phyloP scores from a whole-genome alignment of 495 filamentous ascomycete genomes.

The Talaromyces ruber region DNA sequence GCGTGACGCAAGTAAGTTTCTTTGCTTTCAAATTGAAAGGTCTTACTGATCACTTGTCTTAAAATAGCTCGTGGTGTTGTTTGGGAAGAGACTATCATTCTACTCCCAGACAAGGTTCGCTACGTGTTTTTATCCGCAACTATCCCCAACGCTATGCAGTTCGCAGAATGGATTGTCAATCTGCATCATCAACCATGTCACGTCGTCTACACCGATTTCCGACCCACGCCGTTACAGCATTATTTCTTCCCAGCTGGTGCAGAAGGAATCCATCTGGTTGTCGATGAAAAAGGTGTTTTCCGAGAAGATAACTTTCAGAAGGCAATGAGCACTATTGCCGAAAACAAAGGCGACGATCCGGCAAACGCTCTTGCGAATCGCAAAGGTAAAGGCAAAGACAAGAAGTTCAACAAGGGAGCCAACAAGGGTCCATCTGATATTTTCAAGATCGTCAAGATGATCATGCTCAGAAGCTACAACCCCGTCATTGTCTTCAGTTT shows the following conservation, averaged over 20 bases:
- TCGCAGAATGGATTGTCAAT: constrained; percentile 97
- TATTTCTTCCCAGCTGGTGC: constrained; percentile 95
- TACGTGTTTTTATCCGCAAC: constrained; percentile 98
- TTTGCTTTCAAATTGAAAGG: neutral
- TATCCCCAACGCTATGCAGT: constrained; percentile 99
- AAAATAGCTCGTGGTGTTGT: constrained; percentile 73
- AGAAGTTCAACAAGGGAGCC: constrained; percentile 81
- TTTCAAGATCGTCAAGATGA: constrained; percentile 96
- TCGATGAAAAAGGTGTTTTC: constrained; percentile 93
- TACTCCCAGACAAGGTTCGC: constrained; percentile 93
- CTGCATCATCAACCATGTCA: constrained; percentile 95
- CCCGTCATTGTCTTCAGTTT: constrained; percentile 99
- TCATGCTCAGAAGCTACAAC: constrained; percentile 91
- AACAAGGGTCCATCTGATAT: constrained; percentile 71
- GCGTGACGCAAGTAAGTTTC: constrained; percentile 62
- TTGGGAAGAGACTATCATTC: constrained; percentile 98
- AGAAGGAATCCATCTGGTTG: constrained; percentile 88
- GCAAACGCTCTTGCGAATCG: constrained; percentile 66
- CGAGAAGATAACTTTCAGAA: constrained; percentile 95
- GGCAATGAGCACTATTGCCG: constrained; percentile 83
- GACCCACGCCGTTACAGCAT: constrained; percentile 91
- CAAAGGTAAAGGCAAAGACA: constrained; percentile 83
- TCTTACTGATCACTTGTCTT: constrained; percentile 6
- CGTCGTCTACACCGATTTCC: constrained; percentile 97
- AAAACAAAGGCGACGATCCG: constrained; percentile 78